Percentiles rank a stretch among this genome's conserved stretches.
Evolutionary conservation across 1,139 yeast species (phyloP).

Genomic region (Kodamaea alishanica): DNA sequence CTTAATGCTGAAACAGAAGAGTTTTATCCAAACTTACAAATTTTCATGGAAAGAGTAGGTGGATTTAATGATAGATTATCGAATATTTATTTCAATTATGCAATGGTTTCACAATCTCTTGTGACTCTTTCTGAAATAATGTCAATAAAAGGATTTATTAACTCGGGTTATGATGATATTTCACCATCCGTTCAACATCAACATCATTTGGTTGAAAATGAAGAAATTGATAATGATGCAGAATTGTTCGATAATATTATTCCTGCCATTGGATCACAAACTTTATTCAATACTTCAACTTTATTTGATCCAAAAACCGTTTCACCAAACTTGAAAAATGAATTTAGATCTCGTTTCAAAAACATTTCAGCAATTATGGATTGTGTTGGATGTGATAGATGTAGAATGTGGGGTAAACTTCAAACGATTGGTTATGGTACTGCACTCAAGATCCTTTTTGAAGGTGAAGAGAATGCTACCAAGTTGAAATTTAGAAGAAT

Average conservation of each 20-base stretch:
- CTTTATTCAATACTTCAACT: constrained; percentile 43
- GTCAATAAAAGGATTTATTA: constrained; percentile 25
- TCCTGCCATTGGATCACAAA: constrained; percentile 26
- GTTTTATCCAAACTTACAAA: constrained; percentile 78
- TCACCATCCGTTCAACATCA: constrained; percentile 7
- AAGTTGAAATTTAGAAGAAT: constrained; percentile 62
- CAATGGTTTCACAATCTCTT: constrained; percentile 77
- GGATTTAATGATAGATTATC: constrained; percentile 82
- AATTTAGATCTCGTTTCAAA: constrained; percentile 78
- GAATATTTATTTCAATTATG: constrained; percentile 89
- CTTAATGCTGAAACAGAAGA: constrained; percentile 68
- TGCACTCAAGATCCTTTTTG: constrained; percentile 84
- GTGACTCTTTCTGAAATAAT: constrained; percentile 50
- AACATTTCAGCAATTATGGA: constrained; percentile 94
- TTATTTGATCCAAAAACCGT: constrained; percentile 54
- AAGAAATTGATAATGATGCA: constrained; percentile 40
- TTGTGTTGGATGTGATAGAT: constrained; percentile 97
- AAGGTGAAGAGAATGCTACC: constrained; percentile 48
- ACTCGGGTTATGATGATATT: constrained; percentile 22
- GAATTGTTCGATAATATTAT: constrained; percentile 26
- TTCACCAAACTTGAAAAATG: constrained; percentile 65
- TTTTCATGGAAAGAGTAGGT: constrained; percentile 90
- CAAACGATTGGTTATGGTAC: constrained; percentile 98
- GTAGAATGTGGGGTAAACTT: constrained; percentile 96
- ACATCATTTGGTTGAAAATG: constrained; percentile 21